A percentile compares a stretch with the other conserved stretches of the same genome.
Conservation (phyloP, 306 rosid genomes). For the Cucurbita pepo region DNA sequence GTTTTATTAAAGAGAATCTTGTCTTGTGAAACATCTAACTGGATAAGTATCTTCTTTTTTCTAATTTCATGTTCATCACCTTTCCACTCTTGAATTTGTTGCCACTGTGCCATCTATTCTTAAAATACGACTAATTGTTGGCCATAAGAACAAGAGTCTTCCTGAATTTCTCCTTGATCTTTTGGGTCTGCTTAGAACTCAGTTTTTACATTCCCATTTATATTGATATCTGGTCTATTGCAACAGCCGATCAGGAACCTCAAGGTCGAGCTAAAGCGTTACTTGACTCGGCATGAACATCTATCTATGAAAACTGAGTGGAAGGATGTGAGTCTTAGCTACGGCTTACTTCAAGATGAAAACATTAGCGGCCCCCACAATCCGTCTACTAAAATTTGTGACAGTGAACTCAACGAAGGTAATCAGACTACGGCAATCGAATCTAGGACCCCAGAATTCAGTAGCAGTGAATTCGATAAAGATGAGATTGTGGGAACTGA, state of each 20-base stretch:
- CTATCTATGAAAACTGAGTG: constrained; percentile 6
- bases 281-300: constrained; percentile 12
- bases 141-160: neutral
- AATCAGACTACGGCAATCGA: neutral
- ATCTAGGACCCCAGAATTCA: neutral
- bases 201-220: neutral
- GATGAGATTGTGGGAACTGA: neutral
- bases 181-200: neutral
- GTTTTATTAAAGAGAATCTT: neutral
- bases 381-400: neutral
- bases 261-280: constrained; percentile 11
- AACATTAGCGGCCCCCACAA: neutral
- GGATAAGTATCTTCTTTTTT: neutral
- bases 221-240: neutral
- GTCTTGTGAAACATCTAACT: neutral
- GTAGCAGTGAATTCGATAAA: neutral
- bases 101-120: neutral
- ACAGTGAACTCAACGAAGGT: neutral
- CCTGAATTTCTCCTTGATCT: neutral
- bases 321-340: constrained; percentile 9
- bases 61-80: neutral
- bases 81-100: neutral
- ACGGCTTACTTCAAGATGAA: neutral
- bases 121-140: neutral
- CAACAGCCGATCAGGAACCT: constrained; percentile 13